These are phyloP conservation scores for Hypericum perforatum DNA, from an alignment of 345 rosid genomes.

Conservation along the genomic window DNA sequence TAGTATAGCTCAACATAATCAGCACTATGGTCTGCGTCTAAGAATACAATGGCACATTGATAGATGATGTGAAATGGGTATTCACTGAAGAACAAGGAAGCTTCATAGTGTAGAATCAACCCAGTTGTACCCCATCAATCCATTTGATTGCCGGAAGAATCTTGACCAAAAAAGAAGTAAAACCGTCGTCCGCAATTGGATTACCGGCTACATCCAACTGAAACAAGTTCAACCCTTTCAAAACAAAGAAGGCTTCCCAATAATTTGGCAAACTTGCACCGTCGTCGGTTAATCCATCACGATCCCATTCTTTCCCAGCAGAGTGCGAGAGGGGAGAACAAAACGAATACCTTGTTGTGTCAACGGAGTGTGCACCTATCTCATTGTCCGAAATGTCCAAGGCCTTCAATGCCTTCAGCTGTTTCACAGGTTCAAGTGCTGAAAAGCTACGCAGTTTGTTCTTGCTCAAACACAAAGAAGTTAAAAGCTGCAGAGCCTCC, in stretches of 20 bases:
- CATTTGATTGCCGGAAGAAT: constrained; percentile 52
- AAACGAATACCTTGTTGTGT: constrained; percentile 62
- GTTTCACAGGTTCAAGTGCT: constrained; percentile 62
- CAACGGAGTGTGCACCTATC: constrained; percentile 76
- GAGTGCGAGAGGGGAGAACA: constrained; percentile 73
- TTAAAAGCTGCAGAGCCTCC: constrained; percentile 76
- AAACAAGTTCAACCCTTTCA: constrained; percentile 50
- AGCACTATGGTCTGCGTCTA: no score
- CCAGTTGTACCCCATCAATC: constrained; percentile 35
- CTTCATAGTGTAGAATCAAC: neutral
- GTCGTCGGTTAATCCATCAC: constrained; percentile 19
- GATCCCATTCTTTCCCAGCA: constrained; percentile 31
- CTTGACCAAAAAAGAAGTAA: constrained; percentile 42
- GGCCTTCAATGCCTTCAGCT: constrained; percentile 48
- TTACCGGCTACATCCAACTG: constrained; percentile 63
- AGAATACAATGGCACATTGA: no score
- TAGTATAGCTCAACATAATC: no score
- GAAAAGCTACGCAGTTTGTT: constrained; percentile 62
- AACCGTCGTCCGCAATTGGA: constrained; percentile 44
- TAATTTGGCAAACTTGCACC: constrained; percentile 23
- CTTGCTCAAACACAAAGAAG: constrained; percentile 55
- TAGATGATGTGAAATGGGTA: no score
- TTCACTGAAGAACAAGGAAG: no score
- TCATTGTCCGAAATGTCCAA: constrained; percentile 73
- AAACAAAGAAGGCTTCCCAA: constrained; percentile 60